phyloP scores from a whole-genome alignment of 2,329 filamentous ascomycete genomes.

The Tolypocladium endophyticum region DNA sequence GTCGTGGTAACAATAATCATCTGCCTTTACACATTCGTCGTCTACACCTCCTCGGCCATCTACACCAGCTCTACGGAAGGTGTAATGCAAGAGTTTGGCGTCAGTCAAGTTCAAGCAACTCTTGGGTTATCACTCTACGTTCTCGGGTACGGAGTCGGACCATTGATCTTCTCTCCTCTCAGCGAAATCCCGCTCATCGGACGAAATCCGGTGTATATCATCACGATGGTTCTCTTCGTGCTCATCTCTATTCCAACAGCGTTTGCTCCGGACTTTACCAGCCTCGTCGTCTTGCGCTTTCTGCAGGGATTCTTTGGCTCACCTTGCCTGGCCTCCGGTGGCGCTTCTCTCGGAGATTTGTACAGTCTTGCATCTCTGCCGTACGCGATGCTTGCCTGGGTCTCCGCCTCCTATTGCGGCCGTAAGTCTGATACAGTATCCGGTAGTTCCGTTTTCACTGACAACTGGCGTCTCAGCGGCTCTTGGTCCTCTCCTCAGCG shows the following conservation, averaged over 20 bases:
- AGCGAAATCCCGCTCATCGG: slow-evolving; percentile 58
- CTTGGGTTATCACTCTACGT: slow-evolving; percentile 54
- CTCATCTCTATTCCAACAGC: slow-evolving; percentile 55
- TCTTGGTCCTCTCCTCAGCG: slow-evolving; percentile 49
- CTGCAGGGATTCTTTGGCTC: slow-evolving; percentile 57
- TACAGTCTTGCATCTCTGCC: slow-evolving; percentile 45
- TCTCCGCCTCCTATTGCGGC: slow-evolving; percentile 38
- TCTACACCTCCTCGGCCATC: slow-evolving; percentile 39
- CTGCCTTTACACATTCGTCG: slow-evolving; percentile 49
- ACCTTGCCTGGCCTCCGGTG: slow-evolving; percentile 52
- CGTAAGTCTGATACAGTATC: slow-evolving; percentile 14
- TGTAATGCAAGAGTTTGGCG: slow-evolving; percentile 41
- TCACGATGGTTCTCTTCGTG: slow-evolving; percentile 59
- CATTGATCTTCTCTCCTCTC: slow-evolving; percentile 55
- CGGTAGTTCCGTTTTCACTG: not conserved
- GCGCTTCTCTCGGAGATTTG: slow-evolving; percentile 40
- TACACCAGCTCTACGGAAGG: slow-evolving; percentile 35
- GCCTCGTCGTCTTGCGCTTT: slow-evolving; percentile 54
- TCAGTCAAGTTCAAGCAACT: slow-evolving; percentile 39
- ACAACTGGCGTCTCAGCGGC: slow-evolving; percentile 26
- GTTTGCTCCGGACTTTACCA: slow-evolving; percentile 50
- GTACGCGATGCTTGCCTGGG: slow-evolving; percentile 50
- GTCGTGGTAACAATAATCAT: slow-evolving; percentile 32
- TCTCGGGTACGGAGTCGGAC: slow-evolving; percentile 52
- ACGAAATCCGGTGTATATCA: slow-evolving; percentile 56